Base-by-base conservation (phyloP, 2,329 filamentous ascomycete genomes). In the Meredithiella fracta region DNA sequence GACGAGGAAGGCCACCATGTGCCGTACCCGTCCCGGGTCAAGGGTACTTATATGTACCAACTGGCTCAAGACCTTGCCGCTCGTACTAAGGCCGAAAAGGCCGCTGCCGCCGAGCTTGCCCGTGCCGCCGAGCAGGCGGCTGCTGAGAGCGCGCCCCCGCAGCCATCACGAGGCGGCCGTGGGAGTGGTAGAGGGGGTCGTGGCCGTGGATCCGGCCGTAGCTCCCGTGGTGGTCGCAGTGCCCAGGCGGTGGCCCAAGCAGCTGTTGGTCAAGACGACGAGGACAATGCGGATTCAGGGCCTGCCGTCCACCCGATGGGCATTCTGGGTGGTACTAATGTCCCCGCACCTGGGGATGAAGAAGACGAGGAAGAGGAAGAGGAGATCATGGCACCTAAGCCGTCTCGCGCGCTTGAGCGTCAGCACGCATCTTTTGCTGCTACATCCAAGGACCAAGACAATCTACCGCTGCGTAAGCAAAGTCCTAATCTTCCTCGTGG, bases 1-100 rank as follows among this genome's bases (percentile, higher is more conserved):
- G 52, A 44, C 20, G 66, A 69, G 42, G 65, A 71, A 58, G 72
- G 70, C 47, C 54, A 67, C 54, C 66, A 73, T 47, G 68, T 75
- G 3, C 72, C 72, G 2, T 74, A 72, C 60, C 70, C 70, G 51
- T 70, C 70, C 22, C 66, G 69, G 26, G 67, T 72, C 34, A 64
- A 66, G 49, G 70, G 70, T 51, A 72, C 70, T n/a, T 65, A 68
- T 54, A 70, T 69, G 68, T 71, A 67, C 65, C 63, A 66, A 54
- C 67, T 64, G 54, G 65, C 63, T 42, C 67, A 66, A 57, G 64
- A 61, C 8, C 58, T 60, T 25, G 54, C 67, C 53, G 65, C 66
- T 29, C 57, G 53, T 31, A 53, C 50, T 51, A 70, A 70, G 47
- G 65, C 68, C 57, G 64, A 68, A 55, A 68, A 66, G 55, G 67